phyloP scores from a whole-genome alignment of 306 rosid genomes.

The peach (Prunus persica) region Prunus_persica_NCBIv2 NC_034010.1:1208001-1208500 shows the following conservation, averaged over 20 bases:
- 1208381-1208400: neutral
- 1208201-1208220: too few relatives aligned
- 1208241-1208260: neutral
- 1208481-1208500: neutral
- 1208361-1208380: neutral
- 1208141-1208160: neutral
- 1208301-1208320: neutral
- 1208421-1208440: neutral
- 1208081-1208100: neutral
- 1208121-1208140: neutral
- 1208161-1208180: neutral
- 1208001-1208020: constrained; percentile 53
- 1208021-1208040: constrained; percentile 48
- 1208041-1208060: constrained; percentile 14
- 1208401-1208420: neutral
- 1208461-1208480: neutral
- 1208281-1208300: too few relatives aligned
- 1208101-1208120: neutral
- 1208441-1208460: neutral
- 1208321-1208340: neutral
- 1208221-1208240: too few relatives aligned
- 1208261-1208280: neutral
- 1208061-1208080: constrained; percentile 11
- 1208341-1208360: neutral
- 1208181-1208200: neutral